Evolutionary conservation across 768 basidiomycete species (phyloP).

Genomic region (Russula virescens): DNA sequence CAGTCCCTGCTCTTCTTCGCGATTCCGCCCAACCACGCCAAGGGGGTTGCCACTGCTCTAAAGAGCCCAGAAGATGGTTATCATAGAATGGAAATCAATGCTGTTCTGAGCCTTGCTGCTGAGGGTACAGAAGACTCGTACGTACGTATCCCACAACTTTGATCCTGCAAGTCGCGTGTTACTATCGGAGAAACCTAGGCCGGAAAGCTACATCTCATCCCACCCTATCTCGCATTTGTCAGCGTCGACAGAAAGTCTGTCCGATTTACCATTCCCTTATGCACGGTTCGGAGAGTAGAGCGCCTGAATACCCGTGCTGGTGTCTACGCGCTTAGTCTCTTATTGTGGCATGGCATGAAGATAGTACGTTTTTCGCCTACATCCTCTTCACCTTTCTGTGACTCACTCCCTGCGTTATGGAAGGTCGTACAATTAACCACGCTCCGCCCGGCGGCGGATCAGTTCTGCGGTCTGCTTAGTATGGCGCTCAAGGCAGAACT

Average conservation of each 20-base stretch:
- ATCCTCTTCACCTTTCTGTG: neutral
- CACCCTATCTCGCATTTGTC: constrained; percentile 85
- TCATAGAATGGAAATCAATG: constrained; percentile 83
- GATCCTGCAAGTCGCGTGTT: neutral
- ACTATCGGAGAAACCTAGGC: constrained; percentile 47
- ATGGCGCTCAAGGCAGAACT: constrained; percentile 87
- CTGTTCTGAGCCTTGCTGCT: constrained; percentile 72
- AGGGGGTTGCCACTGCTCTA: constrained; percentile 25
- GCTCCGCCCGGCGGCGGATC: constrained; percentile 85
- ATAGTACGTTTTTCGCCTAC: constrained; percentile 53
- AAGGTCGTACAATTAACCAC: constrained; percentile 92
- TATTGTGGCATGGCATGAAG: constrained; percentile 92
- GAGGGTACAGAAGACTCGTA: constrained; percentile 88
- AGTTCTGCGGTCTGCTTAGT: constrained; percentile 84
- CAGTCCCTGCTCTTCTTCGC: constrained; percentile 83
- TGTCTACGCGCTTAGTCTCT: constrained; percentile 90
- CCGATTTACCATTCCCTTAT: constrained; percentile 84
- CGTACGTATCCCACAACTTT: constrained; percentile 38
- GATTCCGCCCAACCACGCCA: constrained; percentile 44
- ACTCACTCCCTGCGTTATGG: neutral
- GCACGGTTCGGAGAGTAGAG: constrained; percentile 90
- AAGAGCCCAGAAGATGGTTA: constrained; percentile 34
- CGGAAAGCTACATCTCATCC: constrained; percentile 82
- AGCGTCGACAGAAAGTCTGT: constrained; percentile 92
- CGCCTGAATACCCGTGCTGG: constrained; percentile 89